Evolutionary conservation across 1,284 basidiomycete genomes (phyloP), one percentile per base, ranked within the genome.

Genomic region (Austropuccinia psidii): DNA sequence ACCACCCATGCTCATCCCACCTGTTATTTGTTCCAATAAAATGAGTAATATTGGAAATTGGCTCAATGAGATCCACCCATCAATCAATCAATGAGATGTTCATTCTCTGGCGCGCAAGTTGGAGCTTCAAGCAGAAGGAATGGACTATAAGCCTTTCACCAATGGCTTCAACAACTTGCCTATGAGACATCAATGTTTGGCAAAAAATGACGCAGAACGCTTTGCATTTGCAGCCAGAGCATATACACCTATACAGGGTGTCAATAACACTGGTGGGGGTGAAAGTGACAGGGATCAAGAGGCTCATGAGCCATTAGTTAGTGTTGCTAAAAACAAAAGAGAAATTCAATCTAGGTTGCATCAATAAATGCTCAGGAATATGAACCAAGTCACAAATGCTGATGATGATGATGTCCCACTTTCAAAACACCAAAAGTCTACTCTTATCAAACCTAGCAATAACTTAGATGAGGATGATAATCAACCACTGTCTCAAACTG

Each of bases 401-500:
- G 39, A 47, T 13, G 68, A 70, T 27, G 68, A 70, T 50, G 45
- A 70, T 37, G 58, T 73, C 33, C 69, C 69, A 27, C 58, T 73
- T 50, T 47, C 69, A 27, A 31, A 73, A 29, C 68, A 47, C 27
- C 41, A 55, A 19, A 70, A 70, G 33, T 60, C 68, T 31, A 70
- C 47, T 37, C 37, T 50, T 13, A 54, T 37, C n/a, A 33, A 39
- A 33, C n/a, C 15, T 35, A 33, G 9, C n/a, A 31, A 8, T 24
- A 35, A 49, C 35, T 29, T n/a, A 2, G 68, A 70, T 11, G 68
- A 58, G 13, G 68, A 70, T 35, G 68, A 70, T 39, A 60, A 60
- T n/a, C 68, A 55, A 8, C 68, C 68, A 21, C 43, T 70, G 39
- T 70, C 68, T 17, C 68, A 60, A 19, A 60, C 41, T n/a, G 37